Evolutionary conservation across 2,329 filamentous ascomycete genomes (phyloP).

Genomic region (Pseudogymnoascus sp.): DNA sequence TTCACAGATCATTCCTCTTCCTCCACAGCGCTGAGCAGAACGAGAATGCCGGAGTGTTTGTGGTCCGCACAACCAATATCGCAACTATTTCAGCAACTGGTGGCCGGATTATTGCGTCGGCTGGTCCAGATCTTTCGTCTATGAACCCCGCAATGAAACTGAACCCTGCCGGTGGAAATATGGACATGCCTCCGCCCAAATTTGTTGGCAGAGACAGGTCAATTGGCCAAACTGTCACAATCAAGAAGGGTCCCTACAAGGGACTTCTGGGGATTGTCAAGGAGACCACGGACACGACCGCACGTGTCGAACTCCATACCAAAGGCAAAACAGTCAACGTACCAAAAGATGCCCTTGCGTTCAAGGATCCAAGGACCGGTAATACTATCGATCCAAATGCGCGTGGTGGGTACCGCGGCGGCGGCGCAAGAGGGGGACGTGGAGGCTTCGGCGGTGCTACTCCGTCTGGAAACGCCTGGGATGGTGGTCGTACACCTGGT

Average conservation of each 20-base stretch:
- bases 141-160: slow-evolving; percentile 89
- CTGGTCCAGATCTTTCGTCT: slow-evolving; percentile 65
- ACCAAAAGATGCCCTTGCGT: slow-evolving; percentile 68
- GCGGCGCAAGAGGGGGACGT: slow-evolving; percentile 34
- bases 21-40: slow-evolving; percentile 74
- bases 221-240: slow-evolving; percentile 84
- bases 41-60: slow-evolving; percentile 85
- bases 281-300: slow-evolving; percentile 78
- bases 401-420: slow-evolving; percentile 35
- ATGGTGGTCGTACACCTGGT: slow-evolving; percentile 57
- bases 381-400: slow-evolving; percentile 65
- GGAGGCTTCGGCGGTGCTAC: slow-evolving; percentile 40
- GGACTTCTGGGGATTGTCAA: slow-evolving; percentile 92
- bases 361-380: slow-evolving; percentile 78
- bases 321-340: slow-evolving; percentile 88
- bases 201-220: slow-evolving; percentile 71
- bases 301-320: slow-evolving; percentile 86
- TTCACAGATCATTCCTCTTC: slow-evolving; percentile 88
- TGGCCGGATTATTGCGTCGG: slow-evolving; percentile 58
- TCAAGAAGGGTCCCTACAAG: slow-evolving; percentile 83
- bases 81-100: slow-evolving; percentile 91
- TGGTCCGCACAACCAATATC: slow-evolving; percentile 76
- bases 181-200: slow-evolving; percentile 58
- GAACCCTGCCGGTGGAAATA: slow-evolving; percentile 47
- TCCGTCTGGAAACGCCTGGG: slow-evolving; percentile 47